phyloP scores from a whole-genome alignment of 805 yeast species.

The Myxozyma lipomycoides region DNA sequence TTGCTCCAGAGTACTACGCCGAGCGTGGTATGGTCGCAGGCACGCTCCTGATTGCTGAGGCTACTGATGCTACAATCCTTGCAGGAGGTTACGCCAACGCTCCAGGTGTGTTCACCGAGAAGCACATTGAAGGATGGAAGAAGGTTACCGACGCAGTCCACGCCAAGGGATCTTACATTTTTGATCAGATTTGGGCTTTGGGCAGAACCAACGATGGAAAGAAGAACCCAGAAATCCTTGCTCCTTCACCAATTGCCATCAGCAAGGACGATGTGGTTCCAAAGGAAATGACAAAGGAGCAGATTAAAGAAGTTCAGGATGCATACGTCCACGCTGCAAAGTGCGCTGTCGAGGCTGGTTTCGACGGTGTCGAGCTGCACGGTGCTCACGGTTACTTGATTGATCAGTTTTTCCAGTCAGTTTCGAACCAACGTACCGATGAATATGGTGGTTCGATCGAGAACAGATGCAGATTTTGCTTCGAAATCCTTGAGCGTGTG shows the following conservation, averaged over 20 bases:
- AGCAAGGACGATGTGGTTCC: constrained; percentile 2
- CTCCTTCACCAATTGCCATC: neutral
- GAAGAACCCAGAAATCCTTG: neutral
- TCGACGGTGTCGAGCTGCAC: constrained; percentile 65
- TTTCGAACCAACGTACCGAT: constrained; percentile 52
- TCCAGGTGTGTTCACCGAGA: constrained; percentile 60
- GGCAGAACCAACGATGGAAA: constrained; percentile 42
- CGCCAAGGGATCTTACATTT: constrained; percentile 39
- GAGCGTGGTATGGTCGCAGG: constrained; percentile 57
- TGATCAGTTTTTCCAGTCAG: constrained; percentile 45
- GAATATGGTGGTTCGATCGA: constrained; percentile 59
- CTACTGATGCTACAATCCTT: constrained; percentile 46
- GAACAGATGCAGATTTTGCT: constrained; percentile 49
- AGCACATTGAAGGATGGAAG: constrained; percentile 80
- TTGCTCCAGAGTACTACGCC: constrained; percentile 51
- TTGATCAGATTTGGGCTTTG: constrained; percentile 46
- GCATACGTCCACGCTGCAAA: constrained; percentile 52
- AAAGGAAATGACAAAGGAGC: constrained; percentile 36
- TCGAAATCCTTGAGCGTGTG: constrained; percentile 52
- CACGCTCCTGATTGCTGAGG: constrained; percentile 58
- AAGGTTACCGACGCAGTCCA: constrained; percentile 46
- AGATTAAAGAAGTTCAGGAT: constrained; percentile 45
- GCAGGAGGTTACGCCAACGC: constrained; percentile 42
- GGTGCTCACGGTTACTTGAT: constrained; percentile 58
- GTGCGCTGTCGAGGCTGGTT: constrained; percentile 50